Evolutionary conservation across 768 basidiomycete species (phyloP).

Genomic region (Boletus rubroflammeus): DNA sequence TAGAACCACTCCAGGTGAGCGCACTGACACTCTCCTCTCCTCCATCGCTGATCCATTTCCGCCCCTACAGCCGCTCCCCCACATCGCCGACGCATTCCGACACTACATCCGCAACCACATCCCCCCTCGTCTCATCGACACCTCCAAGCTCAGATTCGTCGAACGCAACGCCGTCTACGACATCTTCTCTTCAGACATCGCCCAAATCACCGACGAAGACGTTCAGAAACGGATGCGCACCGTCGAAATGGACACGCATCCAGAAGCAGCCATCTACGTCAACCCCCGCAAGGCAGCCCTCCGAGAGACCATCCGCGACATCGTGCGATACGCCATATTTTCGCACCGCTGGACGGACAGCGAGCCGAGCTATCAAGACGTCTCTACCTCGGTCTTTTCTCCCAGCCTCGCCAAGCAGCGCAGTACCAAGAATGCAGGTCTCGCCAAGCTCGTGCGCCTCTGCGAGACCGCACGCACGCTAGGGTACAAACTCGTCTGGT

Average conservation of each 20-base stretch:
- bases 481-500: conserved; percentile 26
- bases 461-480: conserved; percentile 19
- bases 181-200: conserved; percentile 17
- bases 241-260: not conserved
- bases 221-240: conserved; percentile 1
- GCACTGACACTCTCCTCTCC: not conserved
- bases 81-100: conserved; percentile 13
- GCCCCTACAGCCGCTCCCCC: conserved; percentile 1
- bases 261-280: conserved; percentile 17
- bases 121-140: conserved; percentile 25
- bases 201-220: conserved; percentile 17
- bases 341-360: conserved; percentile 24
- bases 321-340: conserved; percentile 23
- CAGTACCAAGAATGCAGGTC: not conserved
- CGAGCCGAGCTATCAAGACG: conserved; percentile 24
- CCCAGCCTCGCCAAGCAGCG: conserved; percentile 1
- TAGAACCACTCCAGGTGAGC: conserved; percentile 2
- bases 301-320: conserved; percentile 14
- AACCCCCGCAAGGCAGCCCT: conserved; percentile 10
- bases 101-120: conserved; percentile 26
- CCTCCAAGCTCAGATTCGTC: conserved; percentile 19
- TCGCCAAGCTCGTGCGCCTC: conserved; percentile 18
- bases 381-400: not conserved
- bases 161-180: conserved; percentile 17
- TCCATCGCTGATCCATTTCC: not conserved